Percentiles rank a stretch among this genome's conserved stretches.
phyloP scores from a whole-genome alignment of 352 stramenopile species.

The Globisporangium camurandrum region DNA sequence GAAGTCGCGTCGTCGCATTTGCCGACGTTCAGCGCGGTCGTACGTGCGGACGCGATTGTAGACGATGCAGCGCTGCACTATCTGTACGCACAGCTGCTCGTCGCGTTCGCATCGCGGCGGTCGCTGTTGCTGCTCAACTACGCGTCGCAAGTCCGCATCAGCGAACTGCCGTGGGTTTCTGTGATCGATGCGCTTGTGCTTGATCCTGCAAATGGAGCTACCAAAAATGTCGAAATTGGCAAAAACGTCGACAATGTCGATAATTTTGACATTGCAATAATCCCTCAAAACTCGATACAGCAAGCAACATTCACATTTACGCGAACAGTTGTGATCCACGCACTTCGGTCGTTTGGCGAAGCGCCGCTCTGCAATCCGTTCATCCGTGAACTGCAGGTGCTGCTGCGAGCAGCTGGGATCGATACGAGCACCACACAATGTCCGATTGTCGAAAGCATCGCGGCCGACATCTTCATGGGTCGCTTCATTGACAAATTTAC shows the following conservation, averaged over 20 bases:
- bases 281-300: no score
- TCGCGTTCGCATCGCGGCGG: conserved; percentile 10
- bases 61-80: conserved; percentile 7
- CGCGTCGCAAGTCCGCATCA: conserved; percentile 10
- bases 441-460: conserved; percentile 12
- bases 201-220: neutral
- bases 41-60: conserved; percentile 2
- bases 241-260: no score
- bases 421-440: no score
- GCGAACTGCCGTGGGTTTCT: conserved; percentile 13
- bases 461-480: conserved; percentile 18
- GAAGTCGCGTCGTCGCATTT: conserved; percentile 6
- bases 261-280: no score
- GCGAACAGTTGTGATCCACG: neutral
- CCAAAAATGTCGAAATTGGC: no score
- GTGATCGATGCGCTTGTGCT: neutral
- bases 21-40: conserved; percentile 1
- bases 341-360: conserved; percentile 4
- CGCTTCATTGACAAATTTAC: conserved; percentile 12
- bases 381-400: conserved; percentile 5
- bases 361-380: conserved; percentile 8
- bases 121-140: conserved; percentile 16
- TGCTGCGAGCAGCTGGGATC: conserved; percentile 1
- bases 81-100: conserved; percentile 14
- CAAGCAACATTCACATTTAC: neutral